Base-by-base conservation (phyloP, 2,329 filamentous ascomycete species). In the Lecanicillium sp. region DNA sequence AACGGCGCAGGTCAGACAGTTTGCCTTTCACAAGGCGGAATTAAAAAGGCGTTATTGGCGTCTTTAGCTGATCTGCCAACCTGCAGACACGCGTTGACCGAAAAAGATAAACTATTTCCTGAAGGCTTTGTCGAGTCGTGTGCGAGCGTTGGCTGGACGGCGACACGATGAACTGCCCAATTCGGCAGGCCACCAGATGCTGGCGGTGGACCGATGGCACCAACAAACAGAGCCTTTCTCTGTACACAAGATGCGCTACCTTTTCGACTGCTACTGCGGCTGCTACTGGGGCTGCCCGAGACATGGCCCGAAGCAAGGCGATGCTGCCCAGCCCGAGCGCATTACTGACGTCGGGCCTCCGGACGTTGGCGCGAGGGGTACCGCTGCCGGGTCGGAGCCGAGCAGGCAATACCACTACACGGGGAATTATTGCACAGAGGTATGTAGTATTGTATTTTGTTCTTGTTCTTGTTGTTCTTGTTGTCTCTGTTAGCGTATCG, bases 301-400 rank as follows among this genome's bases (percentile, higher is more conserved):
- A 35, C 43, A 19, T 38, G 36, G 24, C 19, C 37, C 44, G 44
- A 47, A 40, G 44, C 44, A 47, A 47, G 44, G 44, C 44, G 44
- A 47, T 27, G 36, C 44, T 47, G 44, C 32, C 44, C 44, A 29
- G 26, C 26, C 12, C 12, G 11, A 7, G 29, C 29, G 15, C 32
- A 20, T 9, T 15, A 23, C 19, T 12, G n/a, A 11, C n/a, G 12
- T 17, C 30, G 8, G 44, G 33, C 45, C 41, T 10, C 19, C 37
- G 23, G 39, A 15, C 24, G 38, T 35, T 27, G 29, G 35, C 39
- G 38, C 37, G 21, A 40, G 21, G 44, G 44, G 44, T 47, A 47
- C 44, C 35, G 36, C 36, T 47, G 36, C 44, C 44, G 44, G 44
- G 33, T 24, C n/a, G 27, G 27, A 32, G n/a, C 44, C 44, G 36